Evolutionary conservation across 2,329 filamentous ascomycete species (phyloP).

Genomic region (Beauveria asiatica): DNA sequence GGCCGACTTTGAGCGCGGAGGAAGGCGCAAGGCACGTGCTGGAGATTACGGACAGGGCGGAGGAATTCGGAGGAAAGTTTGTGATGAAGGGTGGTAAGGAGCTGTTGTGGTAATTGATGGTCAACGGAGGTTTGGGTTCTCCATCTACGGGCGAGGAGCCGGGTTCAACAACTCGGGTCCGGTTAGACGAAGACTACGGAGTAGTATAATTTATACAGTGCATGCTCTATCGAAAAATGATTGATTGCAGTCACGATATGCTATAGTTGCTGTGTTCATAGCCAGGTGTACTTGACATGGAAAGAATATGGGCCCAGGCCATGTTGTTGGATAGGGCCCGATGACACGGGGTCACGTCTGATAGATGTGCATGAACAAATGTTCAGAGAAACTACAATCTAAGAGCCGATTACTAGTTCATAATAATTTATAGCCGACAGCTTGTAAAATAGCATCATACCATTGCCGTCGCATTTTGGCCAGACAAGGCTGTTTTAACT

Average conservation of each 20-base stretch:
- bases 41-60: constrained; percentile 27
- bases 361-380: not conserved
- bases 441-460: not conserved
- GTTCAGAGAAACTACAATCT: not conserved
- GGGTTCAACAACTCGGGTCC: not conserved
- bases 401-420: not conserved
- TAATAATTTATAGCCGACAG: not conserved
- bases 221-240: not conserved
- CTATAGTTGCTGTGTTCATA: not conserved
- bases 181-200: too few species aligned
- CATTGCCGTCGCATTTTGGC: not conserved
- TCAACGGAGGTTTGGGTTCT: too few species aligned
- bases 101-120: constrained; percentile 17
- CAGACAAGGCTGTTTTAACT: not conserved
- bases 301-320: not conserved
- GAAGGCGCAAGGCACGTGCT: constrained; percentile 25
- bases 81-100: constrained; percentile 22
- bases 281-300: not conserved
- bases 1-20: constrained; percentile 22
- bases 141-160: too few species aligned
- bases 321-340: not conserved
- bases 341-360: not conserved
- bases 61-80: constrained; percentile 26
- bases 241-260: not conserved
- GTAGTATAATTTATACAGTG: not conserved